These are phyloP conservation scores for Picea sitchensis DNA, from an alignment of 75 land plant genomes.

Conservation along the genomic window DNA sequence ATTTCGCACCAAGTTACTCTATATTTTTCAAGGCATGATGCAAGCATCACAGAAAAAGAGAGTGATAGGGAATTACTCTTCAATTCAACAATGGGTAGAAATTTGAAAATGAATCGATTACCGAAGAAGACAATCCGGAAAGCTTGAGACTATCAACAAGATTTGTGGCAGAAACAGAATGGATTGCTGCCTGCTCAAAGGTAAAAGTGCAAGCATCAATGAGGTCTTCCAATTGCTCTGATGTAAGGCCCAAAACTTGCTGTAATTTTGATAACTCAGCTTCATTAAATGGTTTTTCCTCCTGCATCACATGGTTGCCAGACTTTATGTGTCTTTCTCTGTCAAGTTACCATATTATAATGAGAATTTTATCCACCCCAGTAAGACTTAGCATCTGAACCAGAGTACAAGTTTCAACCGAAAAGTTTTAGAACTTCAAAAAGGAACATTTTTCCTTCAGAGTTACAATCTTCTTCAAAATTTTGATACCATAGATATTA, in stretches of 20 bases:
- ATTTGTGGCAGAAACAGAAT: slow-evolving; percentile 2
- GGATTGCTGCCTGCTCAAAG: slow-evolving; percentile 11
- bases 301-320: not conserved
- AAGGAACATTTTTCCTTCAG: not conserved
- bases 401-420: not conserved
- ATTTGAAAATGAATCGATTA: not conserved
- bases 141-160: slow-evolving; percentile 10
- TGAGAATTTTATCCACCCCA: not conserved
- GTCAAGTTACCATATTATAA: not conserved
- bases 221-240: not conserved
- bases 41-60: not conserved
- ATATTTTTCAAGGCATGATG: not conserved
- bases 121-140: slow-evolving; percentile 11
- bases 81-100: not conserved
- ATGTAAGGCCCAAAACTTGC: slow-evolving; percentile 5
- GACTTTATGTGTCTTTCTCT: not conserved
- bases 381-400: slow-evolving; percentile 2
- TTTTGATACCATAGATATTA: not conserved
- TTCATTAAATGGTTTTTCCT: slow-evolving; percentile 10
- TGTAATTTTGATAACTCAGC: slow-evolving; percentile 8
- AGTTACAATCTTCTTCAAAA: not conserved
- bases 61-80: not conserved
- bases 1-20: not conserved
- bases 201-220: slow-evolving; percentile 10
- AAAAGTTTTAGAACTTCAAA: not conserved